A percentile compares a stretch with the other conserved stretches of the same genome.
These are phyloP conservation scores for Arthonia radiata DNA, from an alignment of 495 filamentous ascomycete genomes.

Conservation along the genomic window DNA sequence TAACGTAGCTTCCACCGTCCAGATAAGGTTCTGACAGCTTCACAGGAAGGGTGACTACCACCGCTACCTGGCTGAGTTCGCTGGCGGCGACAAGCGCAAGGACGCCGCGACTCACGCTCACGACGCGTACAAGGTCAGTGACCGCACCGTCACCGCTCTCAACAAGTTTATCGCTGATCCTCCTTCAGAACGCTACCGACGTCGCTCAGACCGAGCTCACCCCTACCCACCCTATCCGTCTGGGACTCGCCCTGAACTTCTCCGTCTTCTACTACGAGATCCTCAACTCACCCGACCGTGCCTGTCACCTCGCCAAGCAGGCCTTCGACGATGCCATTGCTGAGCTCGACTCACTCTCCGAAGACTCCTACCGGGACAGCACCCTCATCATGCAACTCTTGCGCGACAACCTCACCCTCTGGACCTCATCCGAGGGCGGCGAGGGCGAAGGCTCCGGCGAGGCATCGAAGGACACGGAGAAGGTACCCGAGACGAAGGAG, in stretches of 20 bases:
- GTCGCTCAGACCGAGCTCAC: conserved; percentile 94
- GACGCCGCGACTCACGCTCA: conserved; percentile 83
- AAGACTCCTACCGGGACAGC: conserved; percentile 99
- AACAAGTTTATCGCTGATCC: conserved; percentile 2
- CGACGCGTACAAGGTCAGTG: conserved; percentile 92
- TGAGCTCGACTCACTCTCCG: conserved; percentile 92
- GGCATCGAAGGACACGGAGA: conserved; percentile 15
- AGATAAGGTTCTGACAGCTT: conserved; percentile 1
- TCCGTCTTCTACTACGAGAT: conserved; percentile 99
- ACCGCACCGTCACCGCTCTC: no score
- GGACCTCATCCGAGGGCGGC: conserved; percentile 86
- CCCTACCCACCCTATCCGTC: conserved; percentile 93
- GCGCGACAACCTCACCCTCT: conserved; percentile 96
- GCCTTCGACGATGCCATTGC: conserved; percentile 98
- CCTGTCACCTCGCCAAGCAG: conserved; percentile 97
- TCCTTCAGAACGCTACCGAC: conserved; percentile 68
- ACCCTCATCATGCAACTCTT: conserved; percentile 99
- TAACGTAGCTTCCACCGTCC: no score
- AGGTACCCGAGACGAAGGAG: conserved; percentile 34
- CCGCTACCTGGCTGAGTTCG: conserved; percentile 97
- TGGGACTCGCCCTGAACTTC: conserved; percentile 97
- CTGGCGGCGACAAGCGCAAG: conserved; percentile 97
- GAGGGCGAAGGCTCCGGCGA: conserved; percentile 44
- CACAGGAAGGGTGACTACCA: conserved; percentile 99
- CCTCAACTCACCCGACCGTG: conserved; percentile 93